Conservation (phyloP, 1,284 basidiomycete genomes). For the Gymnopus androsaceus region DNA sequence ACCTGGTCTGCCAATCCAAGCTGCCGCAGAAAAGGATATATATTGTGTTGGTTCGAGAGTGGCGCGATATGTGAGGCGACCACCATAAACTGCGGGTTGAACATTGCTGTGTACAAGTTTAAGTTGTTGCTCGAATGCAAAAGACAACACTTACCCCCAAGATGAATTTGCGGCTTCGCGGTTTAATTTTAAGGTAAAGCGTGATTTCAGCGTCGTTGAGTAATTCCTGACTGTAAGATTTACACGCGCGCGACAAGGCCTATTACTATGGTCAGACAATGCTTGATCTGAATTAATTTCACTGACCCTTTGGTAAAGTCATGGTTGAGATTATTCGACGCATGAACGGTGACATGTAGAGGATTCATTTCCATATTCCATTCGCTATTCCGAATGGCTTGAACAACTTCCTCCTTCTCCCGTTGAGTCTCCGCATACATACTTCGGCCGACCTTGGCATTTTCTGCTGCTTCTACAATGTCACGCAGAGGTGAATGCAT, state of each 20-base stretch:
- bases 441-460: slow-evolving; percentile 69
- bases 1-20: slow-evolving; percentile 68
- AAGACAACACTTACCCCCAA: slow-evolving; percentile 35
- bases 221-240: slow-evolving; percentile 68
- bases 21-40: slow-evolving; percentile 43
- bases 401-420: slow-evolving; percentile 67
- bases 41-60: slow-evolving; percentile 51
- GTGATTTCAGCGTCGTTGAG: slow-evolving; percentile 58
- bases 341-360: slow-evolving; percentile 49
- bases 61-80: slow-evolving; percentile 62
- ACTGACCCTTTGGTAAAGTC: slow-evolving; percentile 71
- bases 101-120: slow-evolving; percentile 34
- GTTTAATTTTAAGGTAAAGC: slow-evolving; percentile 54
- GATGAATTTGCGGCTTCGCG: slow-evolving; percentile 28
- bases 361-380: slow-evolving; percentile 85
- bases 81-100: slow-evolving; percentile 55
- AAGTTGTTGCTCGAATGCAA: slow-evolving; percentile 5
- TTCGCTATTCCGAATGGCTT: slow-evolving; percentile 66
- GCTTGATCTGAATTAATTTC: background rate
- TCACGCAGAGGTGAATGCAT: slow-evolving; percentile 61
- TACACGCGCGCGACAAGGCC: slow-evolving; percentile 58
- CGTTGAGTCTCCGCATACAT: slow-evolving; percentile 89
- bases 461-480: slow-evolving; percentile 58
- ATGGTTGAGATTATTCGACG: slow-evolving; percentile 47
- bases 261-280: slow-evolving; percentile 29